Evolutionary conservation across 176 grass and related monocot genomes (phyloP).

Genomic region (Paspalum notatum): DNA sequence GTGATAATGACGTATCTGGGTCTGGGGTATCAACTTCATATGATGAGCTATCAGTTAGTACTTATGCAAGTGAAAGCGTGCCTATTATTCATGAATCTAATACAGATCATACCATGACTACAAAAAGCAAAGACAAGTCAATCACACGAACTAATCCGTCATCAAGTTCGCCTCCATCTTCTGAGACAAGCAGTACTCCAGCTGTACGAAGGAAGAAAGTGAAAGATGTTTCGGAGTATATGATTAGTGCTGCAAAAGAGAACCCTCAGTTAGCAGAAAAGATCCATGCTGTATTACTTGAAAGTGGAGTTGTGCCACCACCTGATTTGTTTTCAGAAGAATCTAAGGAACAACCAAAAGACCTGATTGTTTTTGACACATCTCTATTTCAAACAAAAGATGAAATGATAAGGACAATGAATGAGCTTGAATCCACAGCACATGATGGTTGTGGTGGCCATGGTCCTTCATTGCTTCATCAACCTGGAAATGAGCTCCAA

Average conservation of each 20-base stretch:
- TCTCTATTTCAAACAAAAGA: conserved; percentile 63
- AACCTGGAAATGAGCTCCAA: conserved; percentile 49
- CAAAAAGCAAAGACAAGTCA: conserved; percentile 48
- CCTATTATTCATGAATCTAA: conserved; percentile 46
- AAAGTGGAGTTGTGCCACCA: conserved; percentile 95
- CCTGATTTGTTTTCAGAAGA: conserved; percentile 91
- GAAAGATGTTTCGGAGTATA: conserved; percentile 97
- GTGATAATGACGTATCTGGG: conserved; percentile 39
- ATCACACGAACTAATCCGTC: conserved; percentile 45
- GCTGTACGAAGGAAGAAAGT: conserved; percentile 82
- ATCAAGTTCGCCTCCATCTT: conserved; percentile 54
- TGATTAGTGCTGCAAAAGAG: conserved; percentile 99
- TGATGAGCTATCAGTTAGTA: conserved; percentile 41
- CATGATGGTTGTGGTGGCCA: conserved; percentile 32
- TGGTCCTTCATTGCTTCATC: conserved; percentile 54
- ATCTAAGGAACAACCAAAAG: conserved; percentile 66
- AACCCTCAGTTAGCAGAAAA: conserved; percentile 95
- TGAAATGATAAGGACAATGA: conserved; percentile 65
- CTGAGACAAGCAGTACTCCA: conserved; percentile 41
- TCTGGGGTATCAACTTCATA: conserved; percentile 51
- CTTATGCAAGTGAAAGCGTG: conserved; percentile 44
- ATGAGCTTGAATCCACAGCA: conserved; percentile 51
- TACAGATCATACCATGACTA: conserved; percentile 30
- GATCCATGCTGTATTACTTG: conserved; percentile 90
- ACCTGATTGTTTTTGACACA: conserved; percentile 59